Evolutionary conservation across 148 eudicot species (phyloP), one percentile per base, ranked within the genome.

Genomic region (Cornus florida): DNA sequence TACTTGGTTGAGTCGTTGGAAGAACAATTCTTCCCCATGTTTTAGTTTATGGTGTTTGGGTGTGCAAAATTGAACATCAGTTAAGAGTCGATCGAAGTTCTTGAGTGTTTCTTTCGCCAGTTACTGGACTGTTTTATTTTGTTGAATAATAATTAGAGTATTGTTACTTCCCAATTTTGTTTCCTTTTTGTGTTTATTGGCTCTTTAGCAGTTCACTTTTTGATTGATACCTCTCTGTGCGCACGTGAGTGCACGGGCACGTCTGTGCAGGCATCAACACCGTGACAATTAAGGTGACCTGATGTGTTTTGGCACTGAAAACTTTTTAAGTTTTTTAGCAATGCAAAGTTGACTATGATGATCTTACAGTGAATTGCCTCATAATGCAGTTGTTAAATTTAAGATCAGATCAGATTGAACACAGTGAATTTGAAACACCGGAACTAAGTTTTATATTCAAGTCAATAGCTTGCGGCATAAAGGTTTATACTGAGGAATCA

Each of bases 1-100:
- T 72, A 53, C 8, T 24, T 31, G 4, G 3, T 74, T 0, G 24
- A 53, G 3, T 69, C n/a, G 60, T 46, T 48, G 33, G 23, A 65
- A 22, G 80, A 77, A 69, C 67, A n/a, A 6, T 69, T 38, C 11
- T 71, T 17, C 17, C 74, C 48, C 73, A 41, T 39, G 56, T 71
- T 71, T 71, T 71, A 20, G 56, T 50, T 23, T 72, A 8, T 50
- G 38, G 19, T 62, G 66, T 48, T 48, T 48, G 75, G n/a, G 62
- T 60, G 20, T 50, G 66, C 62, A 5, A 24, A 31, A 48, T 48
- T 72, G 31, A 50, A 12, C 35, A 23, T 24, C 35, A 41, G 74
- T 20, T 70, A 20, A 19, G 70, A 64, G 78, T 75, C 71, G 1
- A 32, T 5, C 31, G 19, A 39, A 28, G 19, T 70, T 35, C 12